These are phyloP conservation scores for Citrullus amarus DNA, from an alignment of 306 rosid species.

Conservation along the genomic window DNA sequence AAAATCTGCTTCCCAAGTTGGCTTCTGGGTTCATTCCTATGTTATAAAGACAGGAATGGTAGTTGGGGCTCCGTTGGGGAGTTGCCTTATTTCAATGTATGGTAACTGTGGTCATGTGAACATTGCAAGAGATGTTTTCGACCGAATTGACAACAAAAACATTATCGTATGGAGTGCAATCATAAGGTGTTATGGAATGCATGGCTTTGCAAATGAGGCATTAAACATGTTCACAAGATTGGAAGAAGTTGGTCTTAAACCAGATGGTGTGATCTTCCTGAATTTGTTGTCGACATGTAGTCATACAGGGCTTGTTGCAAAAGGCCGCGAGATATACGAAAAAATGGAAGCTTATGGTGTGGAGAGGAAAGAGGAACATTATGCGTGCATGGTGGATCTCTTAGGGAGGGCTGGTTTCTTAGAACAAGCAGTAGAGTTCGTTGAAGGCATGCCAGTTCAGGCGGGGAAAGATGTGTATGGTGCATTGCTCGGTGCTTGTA, in stretches of 20 bases:
- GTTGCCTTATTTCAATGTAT: conserved; percentile 56
- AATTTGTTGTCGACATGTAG: conserved; percentile 59
- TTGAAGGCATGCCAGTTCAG: conserved; percentile 49
- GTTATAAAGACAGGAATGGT: conserved; percentile 43
- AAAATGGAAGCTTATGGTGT: conserved; percentile 49
- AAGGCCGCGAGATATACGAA: conserved; percentile 44
- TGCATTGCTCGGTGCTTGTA: conserved; percentile 72
- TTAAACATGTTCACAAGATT: conserved; percentile 40
- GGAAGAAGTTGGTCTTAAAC: conserved; percentile 27
- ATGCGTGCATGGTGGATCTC: conserved; percentile 75
- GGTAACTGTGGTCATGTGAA: conserved; percentile 51
- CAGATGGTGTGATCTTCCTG: conserved; percentile 43
- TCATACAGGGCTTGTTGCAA: conserved; percentile 49
- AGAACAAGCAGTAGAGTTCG: conserved; percentile 41
- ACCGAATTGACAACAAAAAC: conserved; percentile 28
- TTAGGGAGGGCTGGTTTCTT: conserved; percentile 64
- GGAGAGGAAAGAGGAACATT: conserved; percentile 44
- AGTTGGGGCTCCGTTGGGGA: conserved; percentile 41
- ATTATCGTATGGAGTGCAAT: conserved; percentile 51
- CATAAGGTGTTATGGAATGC: conserved; percentile 66
- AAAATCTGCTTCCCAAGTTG: conserved; percentile 42
- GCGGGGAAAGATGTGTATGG: conserved; percentile 67
- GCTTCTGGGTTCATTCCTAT: conserved; percentile 60
- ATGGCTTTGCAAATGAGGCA: conserved; percentile 49
- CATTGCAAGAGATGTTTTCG: conserved; percentile 42